phyloP scores from a whole-genome alignment of 2,329 filamentous ascomycete genomes.

The Talaromyces funiculosus region DNA sequence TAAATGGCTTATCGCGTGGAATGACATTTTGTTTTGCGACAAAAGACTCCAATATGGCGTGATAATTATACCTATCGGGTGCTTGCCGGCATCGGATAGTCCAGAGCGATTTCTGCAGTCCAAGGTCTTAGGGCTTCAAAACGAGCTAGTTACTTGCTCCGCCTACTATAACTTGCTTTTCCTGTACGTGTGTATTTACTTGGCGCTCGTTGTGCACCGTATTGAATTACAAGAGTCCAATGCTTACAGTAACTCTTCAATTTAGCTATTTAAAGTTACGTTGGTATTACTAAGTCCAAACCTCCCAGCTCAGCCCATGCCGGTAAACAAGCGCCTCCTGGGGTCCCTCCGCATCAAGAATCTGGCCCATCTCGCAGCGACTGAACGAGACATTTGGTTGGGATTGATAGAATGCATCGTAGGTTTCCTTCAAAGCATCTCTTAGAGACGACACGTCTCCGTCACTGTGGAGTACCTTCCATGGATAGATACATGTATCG shows the following conservation, averaged over 20 bases:
- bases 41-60: neutral
- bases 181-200: neutral
- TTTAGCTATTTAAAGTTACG: neutral
- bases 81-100: neutral
- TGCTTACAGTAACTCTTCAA: neutral
- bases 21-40: neutral
- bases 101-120: neutral
- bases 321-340: slow-evolving; percentile 21
- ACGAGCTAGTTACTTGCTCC: neutral
- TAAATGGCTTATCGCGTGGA: neutral
- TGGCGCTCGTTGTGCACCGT: neutral
- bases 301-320: slow-evolving; percentile 13
- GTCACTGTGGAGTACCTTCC: slow-evolving; percentile 31
- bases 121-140: neutral
- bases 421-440: slow-evolving; percentile 27
- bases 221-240: neutral
- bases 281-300: slow-evolving; percentile 7
- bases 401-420: slow-evolving; percentile 29
- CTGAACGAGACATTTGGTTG: slow-evolving; percentile 31
- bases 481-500: slow-evolving; percentile 31
- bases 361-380: slow-evolving; percentile 32
- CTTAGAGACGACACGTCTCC: slow-evolving; percentile 25
- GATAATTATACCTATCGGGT: neutral
- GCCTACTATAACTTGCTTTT: neutral
- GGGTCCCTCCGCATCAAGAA: slow-evolving; percentile 32